These are phyloP conservation scores for Pseudozyma hubeiensis DNA, from an alignment of 1,284 basidiomycete species.

Conservation along the genomic window DNA sequence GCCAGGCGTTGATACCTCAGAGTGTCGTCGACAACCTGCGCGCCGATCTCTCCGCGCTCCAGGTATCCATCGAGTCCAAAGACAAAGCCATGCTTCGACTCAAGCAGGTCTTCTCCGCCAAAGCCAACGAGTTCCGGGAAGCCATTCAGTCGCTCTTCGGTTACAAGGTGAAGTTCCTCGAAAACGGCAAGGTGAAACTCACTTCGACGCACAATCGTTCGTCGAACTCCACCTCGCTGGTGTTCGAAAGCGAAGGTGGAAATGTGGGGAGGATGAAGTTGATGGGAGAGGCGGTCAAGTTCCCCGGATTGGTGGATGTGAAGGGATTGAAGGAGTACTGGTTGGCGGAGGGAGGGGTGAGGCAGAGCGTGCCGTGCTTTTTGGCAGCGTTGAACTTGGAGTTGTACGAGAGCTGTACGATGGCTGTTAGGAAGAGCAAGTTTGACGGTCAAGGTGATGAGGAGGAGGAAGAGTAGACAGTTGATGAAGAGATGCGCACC, in stretches of 20 bases:
- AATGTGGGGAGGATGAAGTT: constrained; percentile 72
- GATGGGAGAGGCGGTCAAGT: constrained; percentile 69
- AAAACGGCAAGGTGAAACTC: constrained; percentile 83
- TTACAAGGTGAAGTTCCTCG: constrained; percentile 84
- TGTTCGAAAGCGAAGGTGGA: constrained; percentile 70
- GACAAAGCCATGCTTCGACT: constrained; percentile 81
- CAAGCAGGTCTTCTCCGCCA: constrained; percentile 78
- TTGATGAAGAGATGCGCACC: not conserved
- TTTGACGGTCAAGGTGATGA: constrained; percentile 22
- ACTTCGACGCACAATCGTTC: constrained; percentile 78
- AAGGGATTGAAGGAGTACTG: constrained; percentile 70
- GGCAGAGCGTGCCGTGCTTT: constrained; percentile 72
- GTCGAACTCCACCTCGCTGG: constrained; percentile 70
- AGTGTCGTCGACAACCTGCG: constrained; percentile 77
- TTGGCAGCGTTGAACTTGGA: constrained; percentile 72
- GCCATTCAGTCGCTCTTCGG: constrained; percentile 83
- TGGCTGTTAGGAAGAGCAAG: constrained; percentile 25
- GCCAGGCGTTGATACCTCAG: constrained; percentile 72
- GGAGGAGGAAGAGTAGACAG: constrained; percentile 9
- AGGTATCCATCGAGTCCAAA: constrained; percentile 71
- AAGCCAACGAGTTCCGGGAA: constrained; percentile 83
- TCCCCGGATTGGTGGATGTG: constrained; percentile 46
- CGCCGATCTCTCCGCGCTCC: constrained; percentile 75
- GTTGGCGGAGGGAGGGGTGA: constrained; percentile 69
- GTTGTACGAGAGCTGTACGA: constrained; percentile 68